A percentile compares a stretch with the other conserved stretches of the same genome.
Evolutionary conservation across 140 eudicot genomes (phyloP).

Genomic region (Stevia rebaudiana): DNA sequence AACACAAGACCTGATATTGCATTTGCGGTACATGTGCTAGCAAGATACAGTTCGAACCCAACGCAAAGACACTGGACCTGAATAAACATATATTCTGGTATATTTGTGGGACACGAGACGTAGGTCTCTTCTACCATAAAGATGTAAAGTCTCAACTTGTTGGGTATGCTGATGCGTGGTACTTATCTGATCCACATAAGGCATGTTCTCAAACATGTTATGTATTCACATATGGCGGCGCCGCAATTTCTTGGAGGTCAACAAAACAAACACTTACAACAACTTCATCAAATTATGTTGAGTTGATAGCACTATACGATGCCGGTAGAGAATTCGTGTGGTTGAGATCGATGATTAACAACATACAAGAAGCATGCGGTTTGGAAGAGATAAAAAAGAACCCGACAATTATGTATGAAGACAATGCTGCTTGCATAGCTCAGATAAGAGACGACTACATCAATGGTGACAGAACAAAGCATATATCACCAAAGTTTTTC

Average conservation of each 20-base stretch:
- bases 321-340: not conserved
- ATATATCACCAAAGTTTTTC: not conserved
- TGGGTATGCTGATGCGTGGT: not conserved
- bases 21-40: no score
- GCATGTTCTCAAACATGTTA: not conserved
- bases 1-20: no score
- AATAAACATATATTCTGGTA: not conserved
- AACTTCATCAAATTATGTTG: not conserved
- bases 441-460: no score
- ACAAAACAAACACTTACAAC: not conserved
- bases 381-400: no score
- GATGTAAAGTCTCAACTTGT: not conserved
- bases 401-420: no score
- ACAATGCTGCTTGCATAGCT: no score
- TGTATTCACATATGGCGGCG: not conserved
- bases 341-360: no score
- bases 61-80: no score
- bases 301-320: not conserved
- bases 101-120: not conserved
- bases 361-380: no score
- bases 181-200: not conserved
- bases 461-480: no score
- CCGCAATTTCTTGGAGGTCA: no score
- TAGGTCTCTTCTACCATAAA: not conserved
- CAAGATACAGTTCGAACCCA: no score